phyloP scores from a whole-genome alignment of 306 rosid genomes.

The Acacia confusa region DNA sequence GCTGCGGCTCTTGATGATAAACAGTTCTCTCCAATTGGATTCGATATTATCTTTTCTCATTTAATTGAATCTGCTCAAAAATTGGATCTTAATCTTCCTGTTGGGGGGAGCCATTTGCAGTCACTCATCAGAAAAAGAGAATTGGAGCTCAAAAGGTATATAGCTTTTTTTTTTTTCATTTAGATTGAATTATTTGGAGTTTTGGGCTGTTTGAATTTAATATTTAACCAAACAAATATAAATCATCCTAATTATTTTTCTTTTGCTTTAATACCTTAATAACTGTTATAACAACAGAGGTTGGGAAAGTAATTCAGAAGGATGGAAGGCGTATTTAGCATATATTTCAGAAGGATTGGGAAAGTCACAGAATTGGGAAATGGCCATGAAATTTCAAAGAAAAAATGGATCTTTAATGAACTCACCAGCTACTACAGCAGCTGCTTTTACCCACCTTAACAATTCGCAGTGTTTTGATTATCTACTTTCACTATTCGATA shows the following conservation, averaged over 20 bases:
- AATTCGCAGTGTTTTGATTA: conserved; percentile 47
- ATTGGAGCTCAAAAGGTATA: conserved; percentile 50
- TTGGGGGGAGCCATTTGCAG: background rate
- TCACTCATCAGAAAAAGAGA: background rate
- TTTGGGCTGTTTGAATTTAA: too few relatives aligned
- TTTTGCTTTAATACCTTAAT: conserved; percentile 4
- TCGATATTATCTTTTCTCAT: background rate
- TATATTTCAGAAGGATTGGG: background rate
- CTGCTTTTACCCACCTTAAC: background rate
- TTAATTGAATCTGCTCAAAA: background rate
- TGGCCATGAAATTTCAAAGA: background rate
- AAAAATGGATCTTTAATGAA: background rate
- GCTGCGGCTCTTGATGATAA: background rate
- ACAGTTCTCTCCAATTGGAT: background rate
- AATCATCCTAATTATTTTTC: background rate
- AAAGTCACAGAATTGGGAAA: background rate
- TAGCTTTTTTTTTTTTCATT: too few relatives aligned
- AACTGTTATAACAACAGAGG: conserved; percentile 46
- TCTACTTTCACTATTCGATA: conserved; percentile 40
- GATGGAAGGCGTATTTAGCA: background rate
- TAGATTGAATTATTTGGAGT: too few relatives aligned
- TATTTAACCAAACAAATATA: too few relatives aligned
- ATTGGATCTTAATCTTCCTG: background rate
- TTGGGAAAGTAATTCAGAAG: background rate
- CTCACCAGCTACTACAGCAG: background rate